A percentile compares a stretch with the other conserved stretches of the same genome.
phyloP scores from a whole-genome alignment of 176 grass and related monocot species.

The Phyllostachys edulis region DNA sequence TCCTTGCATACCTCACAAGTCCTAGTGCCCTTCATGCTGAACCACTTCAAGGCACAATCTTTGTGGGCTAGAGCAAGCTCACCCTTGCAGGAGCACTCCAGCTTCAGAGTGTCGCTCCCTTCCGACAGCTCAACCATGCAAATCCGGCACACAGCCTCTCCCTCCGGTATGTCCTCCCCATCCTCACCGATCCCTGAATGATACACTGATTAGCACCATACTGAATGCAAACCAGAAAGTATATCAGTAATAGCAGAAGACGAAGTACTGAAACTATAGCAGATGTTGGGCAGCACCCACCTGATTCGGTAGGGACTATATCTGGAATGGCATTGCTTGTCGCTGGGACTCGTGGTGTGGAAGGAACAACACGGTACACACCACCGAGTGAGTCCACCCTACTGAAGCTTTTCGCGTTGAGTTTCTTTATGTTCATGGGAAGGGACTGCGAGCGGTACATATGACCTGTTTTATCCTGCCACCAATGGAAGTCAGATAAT shows the following conservation, averaged over 20 bases:
- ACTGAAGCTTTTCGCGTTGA: slow-evolving; percentile 63
- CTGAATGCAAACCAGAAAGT: background rate
- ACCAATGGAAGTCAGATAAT: background rate
- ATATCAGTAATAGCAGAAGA: background rate
- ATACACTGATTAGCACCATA: background rate
- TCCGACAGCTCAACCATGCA: slow-evolving; percentile 82
- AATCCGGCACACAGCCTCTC: slow-evolving; percentile 92
- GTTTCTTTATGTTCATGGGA: slow-evolving; percentile 60
- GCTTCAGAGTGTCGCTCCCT: slow-evolving; percentile 63
- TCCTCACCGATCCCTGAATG: slow-evolving; percentile 34
- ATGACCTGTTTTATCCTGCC: slow-evolving; percentile 44
- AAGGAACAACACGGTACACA: slow-evolving; percentile 71
- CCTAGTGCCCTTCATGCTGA: slow-evolving; percentile 75
- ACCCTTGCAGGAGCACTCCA: slow-evolving; percentile 82
- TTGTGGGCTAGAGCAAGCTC: slow-evolving; percentile 81
- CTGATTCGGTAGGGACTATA: slow-evolving; percentile 47
- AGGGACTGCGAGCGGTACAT: slow-evolving; percentile 77
- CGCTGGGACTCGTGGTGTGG: slow-evolving; percentile 26
- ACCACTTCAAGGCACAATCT: slow-evolving; percentile 93
- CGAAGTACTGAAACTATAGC: background rate
- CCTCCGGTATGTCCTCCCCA: slow-evolving; percentile 81
- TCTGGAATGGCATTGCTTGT: slow-evolving; percentile 35
- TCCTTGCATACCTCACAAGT: slow-evolving; percentile 85
- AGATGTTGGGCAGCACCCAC: slow-evolving; percentile 15
- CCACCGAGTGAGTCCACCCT: slow-evolving; percentile 76